These are phyloP conservation scores for Trametes sanguinea DNA, from an alignment of 768 basidiomycete species.

Conservation along the genomic window DNA sequence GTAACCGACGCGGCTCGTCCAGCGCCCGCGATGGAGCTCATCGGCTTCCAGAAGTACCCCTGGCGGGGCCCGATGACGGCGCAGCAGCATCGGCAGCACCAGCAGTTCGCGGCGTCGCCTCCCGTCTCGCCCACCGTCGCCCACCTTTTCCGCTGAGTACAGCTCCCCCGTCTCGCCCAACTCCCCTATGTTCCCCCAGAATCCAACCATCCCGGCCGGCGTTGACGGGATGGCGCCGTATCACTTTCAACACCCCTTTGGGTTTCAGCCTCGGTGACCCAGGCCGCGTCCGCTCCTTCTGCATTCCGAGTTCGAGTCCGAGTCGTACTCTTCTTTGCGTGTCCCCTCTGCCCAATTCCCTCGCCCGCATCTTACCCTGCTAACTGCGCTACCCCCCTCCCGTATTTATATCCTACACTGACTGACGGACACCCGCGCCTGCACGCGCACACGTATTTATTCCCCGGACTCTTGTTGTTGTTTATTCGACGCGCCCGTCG, in stretches of 20 bases:
- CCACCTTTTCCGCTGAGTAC: slow-evolving; percentile 11
- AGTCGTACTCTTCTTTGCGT: too few species aligned
- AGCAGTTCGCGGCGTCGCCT: slow-evolving; percentile 29
- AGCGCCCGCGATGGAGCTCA: slow-evolving; percentile 62
- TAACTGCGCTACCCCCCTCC: slow-evolving; percentile 11
- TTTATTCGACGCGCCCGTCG: slow-evolving; percentile 14
- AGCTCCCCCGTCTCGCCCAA: slow-evolving; percentile 17
- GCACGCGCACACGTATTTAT: slow-evolving; percentile 18
- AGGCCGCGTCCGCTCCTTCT: too few species aligned
- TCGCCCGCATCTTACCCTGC: background rate
- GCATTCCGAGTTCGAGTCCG: background rate
- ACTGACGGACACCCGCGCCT: slow-evolving; percentile 13
- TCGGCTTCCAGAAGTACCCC: slow-evolving; percentile 49
- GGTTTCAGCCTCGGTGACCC: slow-evolving; percentile 8
- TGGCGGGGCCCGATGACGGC: slow-evolving; percentile 27
- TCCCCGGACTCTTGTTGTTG: slow-evolving; percentile 6
- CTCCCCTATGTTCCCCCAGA: slow-evolving; percentile 13
- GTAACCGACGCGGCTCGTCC: slow-evolving; percentile 41
- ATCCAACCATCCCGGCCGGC: background rate
- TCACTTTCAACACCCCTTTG: slow-evolving; percentile 9
- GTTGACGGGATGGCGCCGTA: slow-evolving; percentile 13
- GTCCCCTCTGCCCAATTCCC: background rate
- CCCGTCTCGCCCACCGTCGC: slow-evolving; percentile 22
- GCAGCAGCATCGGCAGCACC: slow-evolving; percentile 28
- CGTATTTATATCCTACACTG: slow-evolving; percentile 19